Evolutionary conservation across 495 filamentous ascomycete species (phyloP), one percentile per base, ranked within the genome.

Genomic region (Parathielavia hyrcaniae): DNA sequence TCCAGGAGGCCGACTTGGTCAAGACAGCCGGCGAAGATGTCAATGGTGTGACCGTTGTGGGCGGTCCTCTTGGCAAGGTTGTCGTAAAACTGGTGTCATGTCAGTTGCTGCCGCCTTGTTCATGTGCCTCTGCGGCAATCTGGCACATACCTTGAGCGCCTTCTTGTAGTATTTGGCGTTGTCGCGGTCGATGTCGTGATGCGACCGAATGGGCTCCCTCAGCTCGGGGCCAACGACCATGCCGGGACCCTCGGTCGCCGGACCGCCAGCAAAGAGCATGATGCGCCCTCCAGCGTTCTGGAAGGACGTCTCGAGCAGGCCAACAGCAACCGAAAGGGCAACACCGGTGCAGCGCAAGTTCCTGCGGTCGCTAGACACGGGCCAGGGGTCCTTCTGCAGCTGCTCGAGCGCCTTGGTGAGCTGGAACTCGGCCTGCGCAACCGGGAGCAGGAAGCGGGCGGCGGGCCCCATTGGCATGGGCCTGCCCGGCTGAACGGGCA

Each of bases 111-210:
- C 7, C 34, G 1, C 35, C 5, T 9, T 5, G 12, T 19, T 13
- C 2, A 43, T 16, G n/a, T 16, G 8, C 9, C 19, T 7, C 1
- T 22, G 23, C n/a, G n/a, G 22, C 35, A 43, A 17, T 57, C 11
- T 10, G 19, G 16, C 19, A 53, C 75, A 38, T 75, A 96, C 90
- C 86, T 97, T 99, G 14, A 96, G 73, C 45, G 95, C 93, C 74
- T 97, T 97, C 81, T 99, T 99, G 76, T 95, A 97, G 71, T 97
- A 97, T 72, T 97, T 99, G 77, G 96, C 96, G 66, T 97, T 96
- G 69, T 99, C 95, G 40, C 90, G 83, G 66, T 99, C 95, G 69
- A 99, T 99, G 64, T 99, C 95, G 68, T 99, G 95, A 75, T 99
- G 95, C 36, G 95, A 97, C 66, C 95, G 86, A 57, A 99, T 97